Evolutionary conservation across 371 early-diverging fungal species (phyloP).

Genomic region (Blastocladiella emersonii): DNA sequence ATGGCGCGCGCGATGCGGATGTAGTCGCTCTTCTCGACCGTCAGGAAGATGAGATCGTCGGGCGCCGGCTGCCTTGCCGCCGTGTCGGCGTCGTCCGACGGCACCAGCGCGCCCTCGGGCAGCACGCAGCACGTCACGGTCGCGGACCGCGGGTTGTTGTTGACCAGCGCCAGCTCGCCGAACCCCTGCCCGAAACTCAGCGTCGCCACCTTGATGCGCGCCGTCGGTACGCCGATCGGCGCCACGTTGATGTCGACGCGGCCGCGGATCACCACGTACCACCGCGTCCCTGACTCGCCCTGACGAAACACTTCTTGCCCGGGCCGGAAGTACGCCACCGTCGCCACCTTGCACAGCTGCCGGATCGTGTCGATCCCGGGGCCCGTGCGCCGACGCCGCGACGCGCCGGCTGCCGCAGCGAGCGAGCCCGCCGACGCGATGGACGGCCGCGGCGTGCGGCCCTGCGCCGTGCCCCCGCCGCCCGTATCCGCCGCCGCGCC

Average conservation of each 20-base stretch:
- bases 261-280: neutral
- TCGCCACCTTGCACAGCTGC: neutral
- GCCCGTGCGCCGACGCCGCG: too few relatives aligned
- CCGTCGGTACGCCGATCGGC: neutral
- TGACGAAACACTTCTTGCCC: neutral
- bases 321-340: neutral
- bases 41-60: neutral
- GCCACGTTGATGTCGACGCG: neutral
- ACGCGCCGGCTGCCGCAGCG: neutral
- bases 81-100: neutral
- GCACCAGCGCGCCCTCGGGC: neutral
- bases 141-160: conserved; percentile 63
- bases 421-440: too few relatives aligned
- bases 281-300: neutral
- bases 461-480: too few relatives aligned
- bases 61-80: neutral
- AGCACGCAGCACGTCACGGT: conserved; percentile 41
- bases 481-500: too few relatives aligned
- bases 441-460: too few relatives aligned
- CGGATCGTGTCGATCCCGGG: neutral
- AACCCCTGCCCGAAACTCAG: conserved; percentile 22
- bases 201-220: neutral
- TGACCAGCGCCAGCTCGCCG: conserved; percentile 72
- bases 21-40: neutral
- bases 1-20: neutral